A percentile compares a stretch with the other conserved stretches of the same genome.
These are phyloP conservation scores for Postia placenta DNA, from an alignment of 768 basidiomycete genomes.

Conservation along the genomic window DNA sequence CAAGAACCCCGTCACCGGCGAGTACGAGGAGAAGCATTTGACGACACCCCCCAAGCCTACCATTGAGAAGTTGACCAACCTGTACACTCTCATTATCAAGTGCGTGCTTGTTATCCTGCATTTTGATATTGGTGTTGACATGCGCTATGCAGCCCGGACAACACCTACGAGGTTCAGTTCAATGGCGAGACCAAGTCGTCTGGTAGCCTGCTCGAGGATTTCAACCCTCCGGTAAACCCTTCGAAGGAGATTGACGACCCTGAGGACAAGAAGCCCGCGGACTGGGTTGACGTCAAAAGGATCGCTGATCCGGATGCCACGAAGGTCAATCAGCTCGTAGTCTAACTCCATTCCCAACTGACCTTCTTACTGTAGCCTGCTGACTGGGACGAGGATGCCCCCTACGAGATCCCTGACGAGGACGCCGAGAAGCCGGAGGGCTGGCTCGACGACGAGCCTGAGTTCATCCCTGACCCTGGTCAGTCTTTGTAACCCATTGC, in stretches of 20 bases:
- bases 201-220: slow-evolving; percentile 89
- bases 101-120: slow-evolving; percentile 34
- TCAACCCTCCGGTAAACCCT: slow-evolving; percentile 91
- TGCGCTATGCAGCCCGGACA: slow-evolving; percentile 61
- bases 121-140: neutral
- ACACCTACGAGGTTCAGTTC: slow-evolving; percentile 88
- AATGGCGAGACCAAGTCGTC: slow-evolving; percentile 78
- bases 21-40: slow-evolving; percentile 97
- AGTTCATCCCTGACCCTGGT: slow-evolving; percentile 84
- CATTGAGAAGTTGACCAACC: slow-evolving; percentile 80
- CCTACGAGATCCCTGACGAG: slow-evolving; percentile 84
- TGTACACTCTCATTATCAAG: slow-evolving; percentile 94
- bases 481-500: slow-evolving; percentile 15
- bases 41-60: slow-evolving; percentile 66
- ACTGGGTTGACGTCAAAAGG: slow-evolving; percentile 89
- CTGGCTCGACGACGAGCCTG: slow-evolving; percentile 90
- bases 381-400: slow-evolving; percentile 98
- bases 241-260: slow-evolving; percentile 90
- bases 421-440: slow-evolving; percentile 89
- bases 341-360: neutral
- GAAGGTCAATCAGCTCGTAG: slow-evolving; percentile 45
- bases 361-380: slow-evolving; percentile 48
- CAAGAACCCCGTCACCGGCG: slow-evolving; percentile 88
- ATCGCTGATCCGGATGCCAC: slow-evolving; percentile 80
- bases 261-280: slow-evolving; percentile 80